Evolutionary conservation across 2,329 filamentous ascomycete genomes (phyloP), one percentile per base, ranked within the genome.

Genomic region (Daldinia sp.): DNA sequence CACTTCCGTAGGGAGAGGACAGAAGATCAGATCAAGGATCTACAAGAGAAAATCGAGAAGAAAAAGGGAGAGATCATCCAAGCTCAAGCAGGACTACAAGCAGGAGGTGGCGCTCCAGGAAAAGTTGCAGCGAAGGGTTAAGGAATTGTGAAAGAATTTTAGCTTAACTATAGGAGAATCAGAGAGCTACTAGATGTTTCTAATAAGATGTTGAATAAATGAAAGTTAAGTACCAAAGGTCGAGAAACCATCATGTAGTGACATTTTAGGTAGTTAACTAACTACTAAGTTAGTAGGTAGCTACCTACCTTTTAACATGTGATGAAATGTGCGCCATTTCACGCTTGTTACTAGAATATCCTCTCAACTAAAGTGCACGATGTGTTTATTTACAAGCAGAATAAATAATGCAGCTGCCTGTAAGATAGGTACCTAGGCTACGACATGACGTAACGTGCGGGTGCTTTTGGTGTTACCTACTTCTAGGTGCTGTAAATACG

Each of bases 41-140:
- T 80, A 1, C 86, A 89, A 74, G 82, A 80, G 6, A 88, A 86
- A 78, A 79, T 88, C 20, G 87, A 89, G 74, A 86, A 82, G 78
- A 87, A 88, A 80, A 88, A 87, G 80, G 80, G 79, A 28, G 86
- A 89, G 74, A 89, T 89, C 68, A 87, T 89, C 53, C 85, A 88
- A 74, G 74, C 83, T 7, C 87, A 89, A 74, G 78, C 84, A 10
- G 81, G 81, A 39, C 82, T 84, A 3, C 86, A 88, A 73, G 81
- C 81, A n/a, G 77, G 75, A 13, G 75, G 72, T 33, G 73, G 74
- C 13, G 79, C 77, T 12, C 76, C 76, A 20, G 75, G 73, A 60
- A 75, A 78, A 63, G 74, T 75, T 30, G 71, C 75, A 12, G 72
- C 74, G n/a, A 73, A 77, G 30, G 71, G 60, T 15, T 76, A 58